phyloP scores from a whole-genome alignment of 148 eudicot genomes.

The Camellia lanceoleosa region DNA sequence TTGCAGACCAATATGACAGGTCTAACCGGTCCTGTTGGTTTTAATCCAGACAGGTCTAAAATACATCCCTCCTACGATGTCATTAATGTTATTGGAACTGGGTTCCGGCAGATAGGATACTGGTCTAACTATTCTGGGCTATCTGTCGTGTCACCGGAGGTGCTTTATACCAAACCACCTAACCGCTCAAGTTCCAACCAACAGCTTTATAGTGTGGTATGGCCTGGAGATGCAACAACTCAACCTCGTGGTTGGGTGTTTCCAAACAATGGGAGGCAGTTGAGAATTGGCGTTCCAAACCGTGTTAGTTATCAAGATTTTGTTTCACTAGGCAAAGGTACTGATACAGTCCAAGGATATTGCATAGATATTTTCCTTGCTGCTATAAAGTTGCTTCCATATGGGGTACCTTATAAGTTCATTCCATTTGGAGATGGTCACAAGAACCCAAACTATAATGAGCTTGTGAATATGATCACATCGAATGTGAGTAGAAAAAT shows the following conservation, averaged over 20 bases:
- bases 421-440: slow-evolving; percentile 33
- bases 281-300: slow-evolving; percentile 34
- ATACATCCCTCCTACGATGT: slow-evolving; percentile 28
- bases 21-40: slow-evolving; percentile 31
- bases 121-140: slow-evolving; percentile 46
- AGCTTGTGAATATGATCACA: slow-evolving; percentile 28
- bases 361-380: slow-evolving; percentile 35
- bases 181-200: slow-evolving; percentile 30
- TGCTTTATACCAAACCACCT: slow-evolving; percentile 17
- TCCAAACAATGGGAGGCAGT: slow-evolving; percentile 28
- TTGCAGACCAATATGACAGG: slow-evolving; percentile 35
- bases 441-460: slow-evolving; percentile 31
- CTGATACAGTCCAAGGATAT: slow-evolving; percentile 24
- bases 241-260: slow-evolving; percentile 48
- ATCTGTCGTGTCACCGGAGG: slow-evolving; percentile 34
- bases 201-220: slow-evolving; percentile 20
- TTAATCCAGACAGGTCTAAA: slow-evolving; percentile 18
- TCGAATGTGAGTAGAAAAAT: slow-evolving; percentile 25
- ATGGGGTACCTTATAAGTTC: slow-evolving; percentile 31
- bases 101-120: slow-evolving; percentile 25
- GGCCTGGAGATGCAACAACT: slow-evolving; percentile 34
- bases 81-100: slow-evolving; percentile 24
- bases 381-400: slow-evolving; percentile 28
- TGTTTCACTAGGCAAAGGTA: slow-evolving; percentile 19
- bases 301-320: slow-evolving; percentile 26